Evolutionary conservation across 306 rosid genomes (phyloP).

Genomic region (Styphnolobium japonicum): DNA sequence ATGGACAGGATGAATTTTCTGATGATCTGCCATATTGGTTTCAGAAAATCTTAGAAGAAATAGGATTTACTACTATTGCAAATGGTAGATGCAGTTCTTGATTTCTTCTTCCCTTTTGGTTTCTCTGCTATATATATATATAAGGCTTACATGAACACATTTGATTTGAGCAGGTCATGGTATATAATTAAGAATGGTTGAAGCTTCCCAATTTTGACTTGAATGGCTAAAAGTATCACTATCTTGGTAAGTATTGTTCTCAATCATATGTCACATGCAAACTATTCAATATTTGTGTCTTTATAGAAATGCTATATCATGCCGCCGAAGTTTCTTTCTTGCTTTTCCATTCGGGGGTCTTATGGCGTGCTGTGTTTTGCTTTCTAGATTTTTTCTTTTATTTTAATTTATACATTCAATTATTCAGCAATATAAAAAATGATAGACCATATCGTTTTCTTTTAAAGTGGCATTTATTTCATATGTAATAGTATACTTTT

Average conservation of each 20-base stretch:
- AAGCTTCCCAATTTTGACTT: constrained; percentile 37
- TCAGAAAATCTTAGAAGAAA: neutral
- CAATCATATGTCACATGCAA: neutral
- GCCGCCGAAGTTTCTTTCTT: constrained; percentile 37
- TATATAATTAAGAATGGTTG: neutral
- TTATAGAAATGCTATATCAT: neutral
- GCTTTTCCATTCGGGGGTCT: constrained; percentile 4
- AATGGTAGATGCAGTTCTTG: neutral
- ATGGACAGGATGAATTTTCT: constrained; percentile 60
- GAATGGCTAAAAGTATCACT: neutral
- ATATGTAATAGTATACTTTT: neutral
- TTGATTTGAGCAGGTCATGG: neutral
- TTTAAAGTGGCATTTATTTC: neutral
- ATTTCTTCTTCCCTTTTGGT: neutral
- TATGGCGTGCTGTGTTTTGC: neutral
- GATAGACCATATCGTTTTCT: neutral
- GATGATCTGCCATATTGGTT: constrained; percentile 62
- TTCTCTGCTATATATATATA: neutral
- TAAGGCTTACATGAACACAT: neutral
- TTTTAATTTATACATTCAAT: neutral
- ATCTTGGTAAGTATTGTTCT: neutral
- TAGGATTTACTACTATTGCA: neutral
- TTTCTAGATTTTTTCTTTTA: neutral
- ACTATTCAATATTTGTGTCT: constrained; percentile 32
- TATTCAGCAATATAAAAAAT: neutral